These are phyloP conservation scores for Triticum turgidum DNA, from an alignment of 176 grass and related monocot species.

Conservation along the genomic window DNA sequence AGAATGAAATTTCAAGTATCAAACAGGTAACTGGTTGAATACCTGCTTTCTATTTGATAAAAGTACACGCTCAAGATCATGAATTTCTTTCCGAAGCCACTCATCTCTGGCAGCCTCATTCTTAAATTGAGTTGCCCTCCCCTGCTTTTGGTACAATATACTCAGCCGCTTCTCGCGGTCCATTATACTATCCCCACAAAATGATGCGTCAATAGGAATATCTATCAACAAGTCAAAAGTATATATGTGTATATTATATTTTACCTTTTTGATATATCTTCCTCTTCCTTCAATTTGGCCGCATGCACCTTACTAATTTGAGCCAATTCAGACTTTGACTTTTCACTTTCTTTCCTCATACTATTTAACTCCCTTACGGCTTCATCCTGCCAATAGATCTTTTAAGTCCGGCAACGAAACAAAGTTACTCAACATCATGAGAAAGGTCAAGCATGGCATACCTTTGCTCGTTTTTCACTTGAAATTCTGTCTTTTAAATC, in stretches of 20 bases:
- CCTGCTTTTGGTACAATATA: conserved; percentile 99
- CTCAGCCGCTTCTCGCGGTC: conserved; percentile 93
- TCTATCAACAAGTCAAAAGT: neutral
- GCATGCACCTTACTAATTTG: conserved; percentile 76
- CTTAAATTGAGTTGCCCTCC: conserved; percentile 89
- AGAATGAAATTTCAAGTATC: conserved; percentile 15
- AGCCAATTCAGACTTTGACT: conserved; percentile 82
- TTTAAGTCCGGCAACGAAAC: conserved; percentile 12
- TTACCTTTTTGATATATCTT: conserved; percentile 95
- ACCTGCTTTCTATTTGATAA: conserved; percentile 91
- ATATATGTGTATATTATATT: conserved; percentile 9
- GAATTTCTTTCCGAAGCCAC: conserved; percentile 96
- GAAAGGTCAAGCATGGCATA: conserved; percentile 37
- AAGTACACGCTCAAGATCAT: conserved; percentile 88
- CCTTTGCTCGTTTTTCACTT: conserved; percentile 80
- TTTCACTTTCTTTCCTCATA: conserved; percentile 79
- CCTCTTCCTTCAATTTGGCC: conserved; percentile 78
- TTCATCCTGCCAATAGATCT: conserved; percentile 65
- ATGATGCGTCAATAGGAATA: conserved; percentile 21
- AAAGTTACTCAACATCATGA: conserved; percentile 19
- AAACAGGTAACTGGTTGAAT: conserved; percentile 25
- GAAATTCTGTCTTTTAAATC: conserved; percentile 85
- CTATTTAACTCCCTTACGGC: conserved; percentile 67
- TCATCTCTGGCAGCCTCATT: conserved; percentile 88
- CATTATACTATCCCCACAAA: conserved; percentile 75